A percentile compares a stretch with the other conserved stretches of the same genome.
Evolutionary conservation across 2,329 filamentous ascomycete species (phyloP).

Genomic region (Aspergillus sp.): DNA sequence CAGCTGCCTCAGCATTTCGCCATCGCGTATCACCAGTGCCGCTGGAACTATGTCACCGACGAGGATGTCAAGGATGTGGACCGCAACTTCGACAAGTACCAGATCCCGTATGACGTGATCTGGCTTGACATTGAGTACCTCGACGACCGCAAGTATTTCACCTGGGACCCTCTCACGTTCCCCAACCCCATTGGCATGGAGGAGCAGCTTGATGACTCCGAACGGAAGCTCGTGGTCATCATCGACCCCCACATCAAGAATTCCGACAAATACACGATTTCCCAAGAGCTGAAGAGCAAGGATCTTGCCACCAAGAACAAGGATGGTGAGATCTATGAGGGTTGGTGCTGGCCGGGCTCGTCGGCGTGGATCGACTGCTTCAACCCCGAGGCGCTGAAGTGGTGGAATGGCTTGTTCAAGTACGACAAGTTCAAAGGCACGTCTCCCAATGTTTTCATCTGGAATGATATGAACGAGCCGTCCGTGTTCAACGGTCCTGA

Average conservation of each 20-base stretch:
- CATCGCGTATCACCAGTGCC: conserved; percentile 93
- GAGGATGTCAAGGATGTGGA: conserved; percentile 97
- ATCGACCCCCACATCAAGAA: conserved; percentile 99
- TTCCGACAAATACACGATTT: conserved; percentile 70
- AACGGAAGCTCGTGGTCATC: conserved; percentile 87
- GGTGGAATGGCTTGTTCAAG: conserved; percentile 88
- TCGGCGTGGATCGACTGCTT: conserved; percentile 97
- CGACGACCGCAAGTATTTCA: conserved; percentile 96
- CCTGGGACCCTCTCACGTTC: conserved; percentile 90
- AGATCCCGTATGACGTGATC: conserved; percentile 97
- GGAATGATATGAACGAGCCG: conserved; percentile 99
- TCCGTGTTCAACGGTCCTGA: conserved; percentile 98
- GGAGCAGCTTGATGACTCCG: conserved; percentile 78
- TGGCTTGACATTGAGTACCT: conserved; percentile 99
- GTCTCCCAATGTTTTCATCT: conserved; percentile 83
- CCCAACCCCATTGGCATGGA: conserved; percentile 83
- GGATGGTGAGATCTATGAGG: conserved; percentile 83
- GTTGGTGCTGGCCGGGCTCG: conserved; percentile 98
- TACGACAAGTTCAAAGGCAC: conserved; percentile 87
- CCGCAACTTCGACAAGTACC: conserved; percentile 89
- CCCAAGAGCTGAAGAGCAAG: conserved; percentile 79
- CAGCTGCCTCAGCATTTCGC: conserved; percentile 90
- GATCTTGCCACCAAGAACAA: conserved; percentile 86
- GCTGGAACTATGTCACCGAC: conserved; percentile 98
- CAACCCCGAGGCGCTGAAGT: conserved; percentile 84